These are phyloP conservation scores for Entomortierella parvispora DNA, from an alignment of 192 early-diverging fungal genomes.

Conservation along the genomic window DNA sequence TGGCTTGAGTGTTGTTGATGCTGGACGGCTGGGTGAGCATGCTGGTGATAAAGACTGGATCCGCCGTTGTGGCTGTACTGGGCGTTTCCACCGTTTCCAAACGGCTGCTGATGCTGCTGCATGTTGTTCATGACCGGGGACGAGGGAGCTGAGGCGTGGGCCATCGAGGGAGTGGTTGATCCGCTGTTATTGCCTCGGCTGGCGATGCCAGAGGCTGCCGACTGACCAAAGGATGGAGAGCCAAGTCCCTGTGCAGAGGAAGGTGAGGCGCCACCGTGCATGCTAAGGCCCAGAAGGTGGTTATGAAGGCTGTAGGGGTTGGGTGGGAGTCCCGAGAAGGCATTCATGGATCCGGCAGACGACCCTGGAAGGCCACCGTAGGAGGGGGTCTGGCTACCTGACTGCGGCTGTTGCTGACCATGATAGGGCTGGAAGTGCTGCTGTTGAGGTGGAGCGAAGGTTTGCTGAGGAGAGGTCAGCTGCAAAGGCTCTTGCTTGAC, in stretches of 20 bases:
- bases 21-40: slow-evolving; percentile 12
- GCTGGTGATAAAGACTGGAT: slow-evolving; percentile 30
- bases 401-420: slow-evolving; percentile 15
- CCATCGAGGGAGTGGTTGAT: slow-evolving; percentile 39
- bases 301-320: slow-evolving; percentile 39
- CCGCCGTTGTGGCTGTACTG: slow-evolving; percentile 25
- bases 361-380: slow-evolving; percentile 23
- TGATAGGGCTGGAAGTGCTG: slow-evolving; percentile 16
- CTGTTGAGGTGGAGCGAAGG: slow-evolving; percentile 6
- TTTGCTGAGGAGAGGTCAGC: slow-evolving; percentile 10
- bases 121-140: slow-evolving; percentile 29
- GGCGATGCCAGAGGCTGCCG: slow-evolving; percentile 4
- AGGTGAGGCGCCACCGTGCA: slow-evolving; percentile 19
- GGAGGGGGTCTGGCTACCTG: slow-evolving; percentile 11
- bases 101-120: slow-evolving; percentile 37
- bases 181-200: slow-evolving; percentile 34
- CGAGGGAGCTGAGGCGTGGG: slow-evolving; percentile 35
- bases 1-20: slow-evolving; percentile 20
- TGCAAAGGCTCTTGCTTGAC: slow-evolving; percentile 26
- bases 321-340: slow-evolving; percentile 32
- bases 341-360: slow-evolving; percentile 9
- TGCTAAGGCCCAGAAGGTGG: slow-evolving; percentile 43
- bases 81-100: slow-evolving; percentile 11
- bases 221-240: slow-evolving; percentile 16
- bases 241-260: slow-evolving; percentile 5